Evolutionary conservation across 345 rosid genomes (phyloP), one percentile per base, ranked within the genome.

Genomic region (Arabis alpina): DNA sequence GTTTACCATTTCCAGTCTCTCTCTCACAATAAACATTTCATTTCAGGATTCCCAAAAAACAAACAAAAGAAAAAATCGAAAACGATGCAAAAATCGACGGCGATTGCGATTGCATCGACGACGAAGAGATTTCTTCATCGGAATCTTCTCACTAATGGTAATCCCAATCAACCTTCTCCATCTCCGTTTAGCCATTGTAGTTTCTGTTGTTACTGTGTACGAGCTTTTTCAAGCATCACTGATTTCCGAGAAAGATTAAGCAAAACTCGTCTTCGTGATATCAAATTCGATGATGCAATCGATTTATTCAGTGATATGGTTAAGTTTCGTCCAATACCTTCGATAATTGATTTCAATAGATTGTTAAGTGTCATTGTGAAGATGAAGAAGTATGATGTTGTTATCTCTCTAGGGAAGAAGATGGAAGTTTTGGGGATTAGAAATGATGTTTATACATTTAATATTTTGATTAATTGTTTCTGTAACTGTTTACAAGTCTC

Each of bases 401-500:
- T 66, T 2, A 65, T 64, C 23, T 64, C 77, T 48, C 9, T 73
- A 8, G 70, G 58, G 34, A 64, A 73, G 42, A 54, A 49, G 64
- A 63, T 73, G 77, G 72, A 66, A 14, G 4, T n/a, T 49, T 23
- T 14, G 25, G 72, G 77, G 1, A 58, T 73, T 30, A 51, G 66
- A 19, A 49, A 41, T 50, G 71, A 65, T 66, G 1, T 66, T 4
- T 73, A 57, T 10, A 73, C 77, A 25, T 73, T 44, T 5, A 73
- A 57, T 7, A 73, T 73, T 57, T 23, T 73, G 59, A 65, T 66
- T 8, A 66, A 66, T 28, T 73, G 53, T 66, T 73, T 56, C 10
- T 73, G 77, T 67, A 39, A 39, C 61, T 65, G 58, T 24, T 50
- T 45, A 66, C 71, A 73, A 55, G 61, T 73, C 58, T 44, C 71